Evolutionary conservation across 176 grass and related monocot genomes (phyloP).

Genomic region (Alloteropsis semialata): DNA sequence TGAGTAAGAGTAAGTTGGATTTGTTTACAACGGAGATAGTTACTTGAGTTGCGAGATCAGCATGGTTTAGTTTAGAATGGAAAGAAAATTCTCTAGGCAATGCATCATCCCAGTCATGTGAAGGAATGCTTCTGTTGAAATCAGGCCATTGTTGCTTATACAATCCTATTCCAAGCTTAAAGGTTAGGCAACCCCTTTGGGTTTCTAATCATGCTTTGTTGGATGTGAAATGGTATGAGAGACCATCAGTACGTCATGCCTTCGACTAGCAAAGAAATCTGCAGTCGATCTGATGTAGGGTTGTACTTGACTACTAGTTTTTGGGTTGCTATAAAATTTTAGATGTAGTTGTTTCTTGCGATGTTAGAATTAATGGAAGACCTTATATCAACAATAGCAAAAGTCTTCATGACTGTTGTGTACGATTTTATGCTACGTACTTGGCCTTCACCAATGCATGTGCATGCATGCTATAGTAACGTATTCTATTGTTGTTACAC

Average conservation of each 20-base stretch:
- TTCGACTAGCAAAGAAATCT: background rate
- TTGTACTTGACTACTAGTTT: background rate
- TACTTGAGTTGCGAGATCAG: background rate
- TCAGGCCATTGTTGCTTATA: background rate
- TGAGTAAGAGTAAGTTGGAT: background rate
- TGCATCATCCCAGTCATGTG: background rate
- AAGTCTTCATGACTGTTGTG: background rate
- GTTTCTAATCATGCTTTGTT: background rate
- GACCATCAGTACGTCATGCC: background rate
- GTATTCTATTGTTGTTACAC: background rate
- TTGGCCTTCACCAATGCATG: slow-evolving; percentile 19
- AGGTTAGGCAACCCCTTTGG: too few species aligned
- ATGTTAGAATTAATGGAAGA: background rate
- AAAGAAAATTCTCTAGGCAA: background rate
- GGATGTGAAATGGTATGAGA: background rate
- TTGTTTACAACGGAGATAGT: background rate
- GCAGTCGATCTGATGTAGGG: background rate
- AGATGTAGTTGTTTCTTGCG: background rate
- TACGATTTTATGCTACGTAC: background rate
- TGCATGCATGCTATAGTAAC: slow-evolving; percentile 11
- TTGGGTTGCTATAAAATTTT: background rate
- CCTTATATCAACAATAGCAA: background rate
- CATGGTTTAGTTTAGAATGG: background rate
- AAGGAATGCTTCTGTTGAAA: slow-evolving; percentile 19
- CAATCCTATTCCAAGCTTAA: too few species aligned